phyloP scores from a whole-genome alignment of 306 rosid species.

The Gleditsia sinensis region DNA sequence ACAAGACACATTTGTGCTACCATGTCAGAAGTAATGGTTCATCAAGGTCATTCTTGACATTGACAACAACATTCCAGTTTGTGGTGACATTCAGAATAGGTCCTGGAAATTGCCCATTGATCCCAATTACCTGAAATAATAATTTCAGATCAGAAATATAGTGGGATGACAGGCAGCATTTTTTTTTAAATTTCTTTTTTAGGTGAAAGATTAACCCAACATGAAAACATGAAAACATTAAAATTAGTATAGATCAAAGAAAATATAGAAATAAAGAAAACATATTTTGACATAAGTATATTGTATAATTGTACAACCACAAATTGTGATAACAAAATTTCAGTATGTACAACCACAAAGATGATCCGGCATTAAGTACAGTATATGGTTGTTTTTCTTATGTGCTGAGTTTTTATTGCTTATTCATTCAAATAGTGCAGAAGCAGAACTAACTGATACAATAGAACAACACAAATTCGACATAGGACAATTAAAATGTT shows the following conservation, averaged over 20 bases:
- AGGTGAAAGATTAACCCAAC: background rate
- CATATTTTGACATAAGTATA: background rate
- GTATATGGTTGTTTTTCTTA: background rate
- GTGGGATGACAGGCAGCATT: background rate
- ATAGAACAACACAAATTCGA: constrained; percentile 6
- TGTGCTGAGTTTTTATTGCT: background rate
- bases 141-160: constrained; percentile 18
- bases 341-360: background rate
- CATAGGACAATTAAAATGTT: background rate
- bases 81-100: constrained; percentile 81
- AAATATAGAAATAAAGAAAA: constrained; percentile 8
- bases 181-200: background rate
- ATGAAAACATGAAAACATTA: background rate
- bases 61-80: constrained; percentile 92
- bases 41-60: constrained; percentile 83
- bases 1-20: constrained; percentile 47
- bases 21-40: constrained; percentile 92
- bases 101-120: constrained; percentile 84
- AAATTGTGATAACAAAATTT: background rate
- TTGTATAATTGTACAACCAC: background rate
- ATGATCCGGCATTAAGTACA: background rate
- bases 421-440: background rate
- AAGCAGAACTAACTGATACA: background rate
- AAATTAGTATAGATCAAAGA: background rate
- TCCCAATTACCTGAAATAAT: constrained; percentile 73